Percentiles rank a stretch among this genome's conserved stretches.
Evolutionary conservation across 768 basidiomycete genomes (phyloP).

Genomic region (Leccinum disarticulatum): DNA sequence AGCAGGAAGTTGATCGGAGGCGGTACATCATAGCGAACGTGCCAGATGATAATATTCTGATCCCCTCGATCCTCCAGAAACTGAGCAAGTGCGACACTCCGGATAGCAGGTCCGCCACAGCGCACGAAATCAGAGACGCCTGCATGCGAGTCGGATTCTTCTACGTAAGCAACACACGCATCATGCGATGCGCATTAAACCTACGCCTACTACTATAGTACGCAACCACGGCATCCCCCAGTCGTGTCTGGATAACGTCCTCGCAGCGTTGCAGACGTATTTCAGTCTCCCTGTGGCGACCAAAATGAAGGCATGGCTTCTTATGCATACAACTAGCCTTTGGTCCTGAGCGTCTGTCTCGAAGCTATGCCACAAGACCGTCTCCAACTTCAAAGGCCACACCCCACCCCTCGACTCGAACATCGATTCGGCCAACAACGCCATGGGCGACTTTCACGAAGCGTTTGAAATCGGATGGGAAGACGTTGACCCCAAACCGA

Average conservation of each 20-base stretch:
- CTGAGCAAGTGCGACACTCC: conserved; percentile 18
- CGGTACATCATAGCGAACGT: background rate
- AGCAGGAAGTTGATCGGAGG: background rate
- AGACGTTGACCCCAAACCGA: conserved; percentile 30
- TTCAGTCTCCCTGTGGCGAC: conserved; percentile 62
- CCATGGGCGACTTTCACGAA: conserved; percentile 83
- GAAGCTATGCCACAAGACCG: conserved; percentile 68
- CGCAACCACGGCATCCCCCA: conserved; percentile 74
- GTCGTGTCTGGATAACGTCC: conserved; percentile 41
- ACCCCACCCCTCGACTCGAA: conserved; percentile 69
- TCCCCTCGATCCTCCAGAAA: conserved; percentile 15
- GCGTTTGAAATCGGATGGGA: conserved; percentile 88
- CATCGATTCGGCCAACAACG: conserved; percentile 61
- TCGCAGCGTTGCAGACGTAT: conserved; percentile 54
- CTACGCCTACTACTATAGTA: conserved; percentile 40
- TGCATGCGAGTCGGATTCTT: conserved; percentile 85
- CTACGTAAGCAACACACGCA: conserved; percentile 47
- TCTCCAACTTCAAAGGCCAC: conserved; percentile 76
- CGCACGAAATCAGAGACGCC: conserved; percentile 62
- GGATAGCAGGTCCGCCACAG: conserved; percentile 44
- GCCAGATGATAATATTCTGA: background rate
- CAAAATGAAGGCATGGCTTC: conserved; percentile 60
- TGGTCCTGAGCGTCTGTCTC: background rate
- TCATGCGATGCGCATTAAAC: background rate
- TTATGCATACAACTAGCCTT: background rate